Evolutionary conservation across 2,329 filamentous ascomycete genomes (phyloP).

Genomic region (Epichloe sibirici): DNA sequence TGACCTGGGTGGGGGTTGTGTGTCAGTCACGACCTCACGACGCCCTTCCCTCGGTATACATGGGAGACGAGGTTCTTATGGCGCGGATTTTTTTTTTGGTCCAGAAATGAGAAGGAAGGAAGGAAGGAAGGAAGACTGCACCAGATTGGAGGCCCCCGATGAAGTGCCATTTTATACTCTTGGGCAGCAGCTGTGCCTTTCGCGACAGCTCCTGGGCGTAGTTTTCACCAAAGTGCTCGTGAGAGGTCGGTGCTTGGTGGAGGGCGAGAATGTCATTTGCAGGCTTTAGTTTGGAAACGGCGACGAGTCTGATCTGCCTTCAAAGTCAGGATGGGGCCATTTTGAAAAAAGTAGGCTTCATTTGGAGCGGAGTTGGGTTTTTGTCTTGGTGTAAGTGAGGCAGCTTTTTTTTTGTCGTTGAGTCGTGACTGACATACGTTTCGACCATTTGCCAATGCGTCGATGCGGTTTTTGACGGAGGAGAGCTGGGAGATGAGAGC

Average conservation of each 20-base stretch:
- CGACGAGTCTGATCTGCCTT: conserved; percentile 66
- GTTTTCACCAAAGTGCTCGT: conserved; percentile 89
- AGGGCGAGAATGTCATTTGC: conserved; percentile 81
- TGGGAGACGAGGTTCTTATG: too few relatives aligned
- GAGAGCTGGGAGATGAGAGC: conserved; percentile 50
- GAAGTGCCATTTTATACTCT: conserved; percentile 81
- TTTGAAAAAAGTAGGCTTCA: too few relatives aligned
- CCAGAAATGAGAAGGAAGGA: neutral
- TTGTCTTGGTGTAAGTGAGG: neutral
- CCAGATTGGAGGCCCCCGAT: conserved; percentile 83
- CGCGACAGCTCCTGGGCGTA: conserved; percentile 83
- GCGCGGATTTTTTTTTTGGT: too few relatives aligned
- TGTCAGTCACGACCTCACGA: neutral
- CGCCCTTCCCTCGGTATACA: too few relatives aligned
- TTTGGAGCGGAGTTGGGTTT: neutral
- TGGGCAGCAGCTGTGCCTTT: conserved; percentile 71
- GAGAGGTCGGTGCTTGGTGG: conserved; percentile 46
- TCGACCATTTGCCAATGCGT: conserved; percentile 38
- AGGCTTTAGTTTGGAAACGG: conserved; percentile 93
- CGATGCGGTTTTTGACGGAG: conserved; percentile 45
- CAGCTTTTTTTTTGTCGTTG: too few relatives aligned
- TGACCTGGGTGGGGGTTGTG: conserved; percentile 47
- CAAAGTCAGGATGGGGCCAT: neutral
- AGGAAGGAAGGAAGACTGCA: conserved; percentile 13
- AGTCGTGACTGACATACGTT: conserved; percentile 31